Evolutionary conservation across 2,329 filamentous ascomycete genomes (phyloP), one percentile per base, ranked within the genome.

Genomic region (Alternaria arborescens): DNA sequence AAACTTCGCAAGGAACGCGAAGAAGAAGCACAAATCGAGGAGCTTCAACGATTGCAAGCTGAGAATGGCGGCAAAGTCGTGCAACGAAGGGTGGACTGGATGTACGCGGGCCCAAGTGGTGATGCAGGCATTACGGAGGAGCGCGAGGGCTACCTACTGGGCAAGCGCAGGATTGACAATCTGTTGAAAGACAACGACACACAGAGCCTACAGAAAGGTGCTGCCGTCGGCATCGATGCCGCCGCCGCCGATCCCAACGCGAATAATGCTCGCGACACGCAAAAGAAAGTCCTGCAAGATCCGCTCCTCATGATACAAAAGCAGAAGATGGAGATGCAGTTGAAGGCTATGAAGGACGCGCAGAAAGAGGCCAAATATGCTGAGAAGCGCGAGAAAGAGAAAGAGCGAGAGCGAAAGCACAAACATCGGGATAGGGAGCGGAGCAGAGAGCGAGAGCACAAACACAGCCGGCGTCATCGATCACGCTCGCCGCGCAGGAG

Each of bases 301-400:
- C 95, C 95, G 0, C 84, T 99, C 71, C 82, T 98, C 34, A 92
- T 94, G 24, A 97, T 99, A 77, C 97, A 97, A 84, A 91, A 89
- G 76, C 91, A 96, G 75, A 94, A 98, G 76, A 74, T 79, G 73
- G 75, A 78, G 61, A 71, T 77, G 71, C 73, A 91, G 72, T 76
- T 96, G 32, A 83, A 95, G 26, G 85, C 86, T 0, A 84, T 86
- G 10, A 88, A 88, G 66, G 82, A 84, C 56, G 83, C 82, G n/a
- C 80, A 77, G 74, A 77, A 75, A 56, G 67, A 71, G 68, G 78
- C 64, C 71, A 80, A 70, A 65, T 73, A 74, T 44, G 74, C 75
- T 14, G 73, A 76, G 55, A 76, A 77, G 61, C 69, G 70, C 5
- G 60, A 68, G 16, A 75, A 76, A 50, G 71, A 77, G 60, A 78